Conservation (phyloP, 2,329 filamentous ascomycete genomes). For the Parafenestella ontariensis region DNA sequence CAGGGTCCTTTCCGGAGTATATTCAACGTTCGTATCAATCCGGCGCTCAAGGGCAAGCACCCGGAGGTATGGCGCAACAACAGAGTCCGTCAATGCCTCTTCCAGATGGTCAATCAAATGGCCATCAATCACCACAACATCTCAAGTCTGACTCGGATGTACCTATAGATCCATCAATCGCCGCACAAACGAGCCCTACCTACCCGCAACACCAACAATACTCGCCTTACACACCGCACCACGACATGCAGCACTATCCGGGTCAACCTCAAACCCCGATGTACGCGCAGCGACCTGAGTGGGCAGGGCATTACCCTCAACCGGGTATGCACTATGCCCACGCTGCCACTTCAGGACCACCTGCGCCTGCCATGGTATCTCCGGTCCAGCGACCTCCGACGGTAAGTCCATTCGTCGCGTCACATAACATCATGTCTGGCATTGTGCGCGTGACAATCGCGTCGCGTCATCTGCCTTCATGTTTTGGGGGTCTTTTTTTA, state of each 20-base stretch:
- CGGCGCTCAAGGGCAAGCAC: slow-evolving; percentile 74
- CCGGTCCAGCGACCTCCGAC: slow-evolving; percentile 67
- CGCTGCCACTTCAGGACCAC: slow-evolving; percentile 65
- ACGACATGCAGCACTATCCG: slow-evolving; percentile 83
- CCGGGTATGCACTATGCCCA: slow-evolving; percentile 56
- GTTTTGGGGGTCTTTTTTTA: background rate
- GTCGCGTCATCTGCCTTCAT: background rate
- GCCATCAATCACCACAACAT: slow-evolving; percentile 71
- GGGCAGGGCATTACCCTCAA: slow-evolving; percentile 66
- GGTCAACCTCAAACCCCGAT: slow-evolving; percentile 66
- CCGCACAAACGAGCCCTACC: slow-evolving; percentile 88
- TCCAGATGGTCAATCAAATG: slow-evolving; percentile 76
- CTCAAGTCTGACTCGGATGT: slow-evolving; percentile 94
- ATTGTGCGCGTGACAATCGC: background rate
- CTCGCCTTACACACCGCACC: slow-evolving; percentile 83
- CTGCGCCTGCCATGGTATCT: slow-evolving; percentile 64
- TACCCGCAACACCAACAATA: slow-evolving; percentile 83
- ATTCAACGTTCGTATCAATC: slow-evolving; percentile 82
- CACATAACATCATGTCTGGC: background rate
- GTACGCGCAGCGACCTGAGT: slow-evolving; percentile 74
- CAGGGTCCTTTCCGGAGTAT: slow-evolving; percentile 86
- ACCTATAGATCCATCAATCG: slow-evolving; percentile 99
- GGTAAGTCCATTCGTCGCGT: slow-evolving; percentile 55
- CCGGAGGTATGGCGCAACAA: slow-evolving; percentile 97
- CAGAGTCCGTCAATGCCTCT: slow-evolving; percentile 96